Evolutionary conservation across 2,329 filamentous ascomycete species (phyloP).

Genomic region (Davidsoniella virescens): DNA sequence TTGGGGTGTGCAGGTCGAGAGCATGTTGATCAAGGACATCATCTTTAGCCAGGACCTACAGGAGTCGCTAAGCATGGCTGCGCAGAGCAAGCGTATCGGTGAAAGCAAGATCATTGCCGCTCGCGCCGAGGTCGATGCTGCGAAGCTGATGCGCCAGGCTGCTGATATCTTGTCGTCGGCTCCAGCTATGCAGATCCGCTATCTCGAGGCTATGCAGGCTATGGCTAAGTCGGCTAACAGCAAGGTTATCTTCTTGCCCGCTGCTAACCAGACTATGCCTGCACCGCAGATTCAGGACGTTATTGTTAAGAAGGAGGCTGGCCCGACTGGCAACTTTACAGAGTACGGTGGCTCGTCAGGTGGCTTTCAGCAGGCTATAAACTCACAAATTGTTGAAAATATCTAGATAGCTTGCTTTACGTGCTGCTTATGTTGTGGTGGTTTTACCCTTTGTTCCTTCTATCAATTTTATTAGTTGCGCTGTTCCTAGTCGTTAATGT

Average conservation of each 20-base stretch:
- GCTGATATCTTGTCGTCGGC: constrained; percentile 85
- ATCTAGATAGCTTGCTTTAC: constrained; percentile 38
- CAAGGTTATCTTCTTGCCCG: constrained; percentile 73
- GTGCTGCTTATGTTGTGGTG: too few species aligned
- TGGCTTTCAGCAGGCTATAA: constrained; percentile 66
- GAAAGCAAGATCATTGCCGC: constrained; percentile 97
- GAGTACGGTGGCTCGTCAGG: constrained; percentile 38
- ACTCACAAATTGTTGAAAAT: constrained; percentile 68
- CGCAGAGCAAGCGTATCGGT: constrained; percentile 94
- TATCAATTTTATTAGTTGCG: neutral
- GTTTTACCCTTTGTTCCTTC: too few species aligned
- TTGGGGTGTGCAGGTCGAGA: constrained; percentile 94
- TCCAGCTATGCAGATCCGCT: constrained; percentile 95
- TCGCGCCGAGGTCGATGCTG: constrained; percentile 88
- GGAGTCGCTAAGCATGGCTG: constrained; percentile 93
- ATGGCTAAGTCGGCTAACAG: constrained; percentile 91
- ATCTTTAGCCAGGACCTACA: constrained; percentile 93
- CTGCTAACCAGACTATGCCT: constrained; percentile 37
- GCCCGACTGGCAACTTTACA: constrained; percentile 23
- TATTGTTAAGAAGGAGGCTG: constrained; percentile 21
- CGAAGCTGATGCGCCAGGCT: constrained; percentile 84
- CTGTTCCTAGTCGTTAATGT: neutral
- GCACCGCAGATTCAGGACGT: constrained; percentile 28
- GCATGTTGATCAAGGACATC: constrained; percentile 98
- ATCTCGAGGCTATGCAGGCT: constrained; percentile 94